Evolutionary conservation across 768 basidiomycete species (phyloP).

Genomic region (Leccinum longicurvipes): DNA sequence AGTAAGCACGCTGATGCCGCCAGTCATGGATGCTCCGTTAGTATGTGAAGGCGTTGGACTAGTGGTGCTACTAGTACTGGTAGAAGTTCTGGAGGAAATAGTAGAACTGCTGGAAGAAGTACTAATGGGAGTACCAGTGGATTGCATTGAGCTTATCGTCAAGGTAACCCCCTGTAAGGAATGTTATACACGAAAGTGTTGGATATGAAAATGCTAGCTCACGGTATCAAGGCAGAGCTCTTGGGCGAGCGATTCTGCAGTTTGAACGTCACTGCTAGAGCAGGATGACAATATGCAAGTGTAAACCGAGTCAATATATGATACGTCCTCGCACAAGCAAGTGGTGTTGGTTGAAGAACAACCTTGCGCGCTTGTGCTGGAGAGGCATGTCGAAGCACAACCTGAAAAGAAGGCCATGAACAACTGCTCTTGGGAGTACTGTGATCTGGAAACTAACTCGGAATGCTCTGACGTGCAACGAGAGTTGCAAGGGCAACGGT

Average conservation of each 20-base stretch:
- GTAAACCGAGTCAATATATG: constrained; percentile 46
- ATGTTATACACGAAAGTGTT: neutral
- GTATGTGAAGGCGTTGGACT: neutral
- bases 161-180: constrained; percentile 51
- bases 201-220: constrained; percentile 15
- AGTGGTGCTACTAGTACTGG: neutral
- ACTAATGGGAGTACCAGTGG: too few relatives aligned
- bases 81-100: neutral
- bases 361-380: constrained; percentile 37
- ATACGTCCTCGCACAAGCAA: constrained; percentile 54
- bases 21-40: constrained; percentile 4
- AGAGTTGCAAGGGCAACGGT: constrained; percentile 18
- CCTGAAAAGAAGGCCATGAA: constrained; percentile 30
- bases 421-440: neutral
- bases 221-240: constrained; percentile 49
- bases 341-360: constrained; percentile 49
- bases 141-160: constrained; percentile 21
- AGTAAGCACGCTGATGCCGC: constrained; percentile 8
- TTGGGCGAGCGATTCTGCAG: constrained; percentile 41
- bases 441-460: constrained; percentile 17
- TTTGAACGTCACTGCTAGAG: constrained; percentile 41
- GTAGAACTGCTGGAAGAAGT: too few relatives aligned
- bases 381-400: constrained; percentile 52
- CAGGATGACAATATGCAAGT: constrained; percentile 50
- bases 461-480: constrained; percentile 18